Conservation (phyloP, 192 early-diverging fungal species). For the Coemansia sp. region DNA sequence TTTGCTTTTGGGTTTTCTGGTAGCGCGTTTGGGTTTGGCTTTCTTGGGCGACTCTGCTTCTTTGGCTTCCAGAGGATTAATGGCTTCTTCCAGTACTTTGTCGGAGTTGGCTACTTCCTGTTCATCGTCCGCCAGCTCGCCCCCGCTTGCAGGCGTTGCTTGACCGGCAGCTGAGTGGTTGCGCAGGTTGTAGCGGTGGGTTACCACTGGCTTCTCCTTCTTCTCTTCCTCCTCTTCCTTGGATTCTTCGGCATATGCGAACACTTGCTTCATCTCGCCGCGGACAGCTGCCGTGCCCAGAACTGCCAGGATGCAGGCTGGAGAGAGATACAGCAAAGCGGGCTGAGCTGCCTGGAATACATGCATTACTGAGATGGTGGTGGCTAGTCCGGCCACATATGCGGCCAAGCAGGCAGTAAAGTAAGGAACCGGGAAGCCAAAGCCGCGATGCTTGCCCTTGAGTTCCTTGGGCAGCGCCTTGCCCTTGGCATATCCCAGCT, state of each 20-base stretch:
- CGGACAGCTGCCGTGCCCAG: constrained; percentile 62
- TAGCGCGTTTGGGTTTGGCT: background rate
- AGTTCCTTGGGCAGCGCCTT: constrained; percentile 48
- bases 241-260: constrained; percentile 65
- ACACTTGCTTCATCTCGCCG: constrained; percentile 66
- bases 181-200: constrained; percentile 38
- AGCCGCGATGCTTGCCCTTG: constrained; percentile 27
- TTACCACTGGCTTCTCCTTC: constrained; percentile 7
- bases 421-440: constrained; percentile 80
- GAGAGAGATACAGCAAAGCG: constrained; percentile 92
- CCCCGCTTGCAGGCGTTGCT: constrained; percentile 23
- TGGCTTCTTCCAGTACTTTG: constrained; percentile 28
- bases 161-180: constrained; percentile 9
- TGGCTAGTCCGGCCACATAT: constrained; percentile 80
- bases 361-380: constrained; percentile 93
- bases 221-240: constrained; percentile 38
- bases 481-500: constrained; percentile 54
- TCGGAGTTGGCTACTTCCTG: constrained; percentile 21
- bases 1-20: background rate
- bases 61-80: constrained; percentile 12
- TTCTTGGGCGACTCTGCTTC: constrained; percentile 5
- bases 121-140: constrained; percentile 50
- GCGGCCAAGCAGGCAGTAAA: constrained; percentile 78
- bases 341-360: constrained; percentile 95
- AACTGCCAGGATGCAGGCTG: constrained; percentile 89